Percentiles rank a stretch among this genome's conserved stretches.
These are phyloP conservation scores for Lachancea sp. DNA, from an alignment of 805 yeast genomes.

Conservation along the genomic window DNA sequence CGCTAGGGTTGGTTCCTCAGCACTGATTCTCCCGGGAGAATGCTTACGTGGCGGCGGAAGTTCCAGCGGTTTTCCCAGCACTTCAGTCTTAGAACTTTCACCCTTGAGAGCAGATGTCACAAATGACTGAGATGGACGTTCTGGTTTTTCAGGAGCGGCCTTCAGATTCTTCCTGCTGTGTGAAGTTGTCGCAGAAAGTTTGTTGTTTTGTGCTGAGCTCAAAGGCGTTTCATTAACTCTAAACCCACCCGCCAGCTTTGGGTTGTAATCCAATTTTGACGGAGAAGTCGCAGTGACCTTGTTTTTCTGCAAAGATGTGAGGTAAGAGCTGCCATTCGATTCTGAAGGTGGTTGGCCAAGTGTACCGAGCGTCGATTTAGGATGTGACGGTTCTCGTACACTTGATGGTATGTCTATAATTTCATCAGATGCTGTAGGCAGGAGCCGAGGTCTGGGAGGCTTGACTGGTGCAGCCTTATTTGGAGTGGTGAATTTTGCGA, in stretches of 20 bases:
- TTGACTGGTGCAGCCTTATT: not conserved
- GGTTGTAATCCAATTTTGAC: not conserved
- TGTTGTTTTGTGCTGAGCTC: conserved; percentile 17
- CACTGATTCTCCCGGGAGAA: not conserved
- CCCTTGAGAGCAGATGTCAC: conserved; percentile 4
- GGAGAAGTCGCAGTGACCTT: conserved; percentile 10
- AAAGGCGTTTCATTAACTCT: conserved; percentile 9
- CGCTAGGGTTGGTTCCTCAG: not conserved
- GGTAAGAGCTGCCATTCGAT: conserved; percentile 1
- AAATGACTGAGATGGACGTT: not conserved
- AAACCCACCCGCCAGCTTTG: not conserved
- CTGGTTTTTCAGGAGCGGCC: not conserved
- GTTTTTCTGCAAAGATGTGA: conserved; percentile 16
- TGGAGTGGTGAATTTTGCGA: not conserved
- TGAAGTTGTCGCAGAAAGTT: conserved; percentile 11
- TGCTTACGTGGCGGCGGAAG: conserved; percentile 2
- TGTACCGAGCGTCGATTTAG: not conserved
- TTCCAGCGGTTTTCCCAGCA: not conserved
- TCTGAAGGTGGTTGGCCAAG: not conserved
- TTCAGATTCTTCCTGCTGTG: not conserved
- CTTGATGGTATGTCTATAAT: not conserved
- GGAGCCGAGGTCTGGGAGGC: conserved; percentile 3
- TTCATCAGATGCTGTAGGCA: not conserved
- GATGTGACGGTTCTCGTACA: too few relatives aligned
- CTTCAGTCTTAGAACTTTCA: not conserved